Evolutionary conservation across 306 rosid genomes (phyloP).

Genomic region (Dryas octopetala): DNA sequence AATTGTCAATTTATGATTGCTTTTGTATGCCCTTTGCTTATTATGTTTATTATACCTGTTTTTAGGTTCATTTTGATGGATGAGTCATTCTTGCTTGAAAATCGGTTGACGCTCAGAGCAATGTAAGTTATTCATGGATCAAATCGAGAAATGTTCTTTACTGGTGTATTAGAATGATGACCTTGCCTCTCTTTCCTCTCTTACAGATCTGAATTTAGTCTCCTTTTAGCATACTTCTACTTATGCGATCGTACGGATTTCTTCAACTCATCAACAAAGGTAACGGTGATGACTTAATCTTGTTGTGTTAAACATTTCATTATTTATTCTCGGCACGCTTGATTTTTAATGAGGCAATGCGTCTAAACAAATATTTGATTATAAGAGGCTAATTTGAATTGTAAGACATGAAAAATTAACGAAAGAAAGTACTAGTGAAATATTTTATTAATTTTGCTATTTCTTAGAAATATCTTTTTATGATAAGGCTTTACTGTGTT

Average conservation of each 20-base stretch:
- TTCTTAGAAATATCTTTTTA: not conserved
- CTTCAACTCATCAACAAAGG: slow-evolving; percentile 78
- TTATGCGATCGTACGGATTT: slow-evolving; percentile 87
- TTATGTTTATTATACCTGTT: slow-evolving; percentile 8
- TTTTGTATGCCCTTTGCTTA: slow-evolving; percentile 18
- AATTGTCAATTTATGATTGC: slow-evolving; percentile 28
- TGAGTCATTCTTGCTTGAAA: slow-evolving; percentile 69
- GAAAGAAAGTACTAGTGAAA: not conserved
- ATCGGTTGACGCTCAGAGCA: slow-evolving; percentile 87
- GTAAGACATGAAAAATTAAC: not conserved
- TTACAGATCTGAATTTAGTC: slow-evolving; percentile 80
- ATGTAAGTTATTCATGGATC: slow-evolving; percentile 56
- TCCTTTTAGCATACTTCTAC: slow-evolving; percentile 70
- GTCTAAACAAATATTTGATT: not conserved
- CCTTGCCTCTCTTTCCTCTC: not conserved
- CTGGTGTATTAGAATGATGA: slow-evolving; percentile 23
- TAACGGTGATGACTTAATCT: slow-evolving; percentile 21
- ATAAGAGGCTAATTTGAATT: not conserved
- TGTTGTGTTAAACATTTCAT: slow-evolving; percentile 14
- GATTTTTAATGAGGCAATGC: slow-evolving; percentile 7
- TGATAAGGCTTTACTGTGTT: slow-evolving; percentile 16
- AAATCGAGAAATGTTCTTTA: slow-evolving; percentile 6
- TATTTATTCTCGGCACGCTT: not conserved
- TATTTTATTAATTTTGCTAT: not conserved
- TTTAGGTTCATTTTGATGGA: slow-evolving; percentile 84